These are phyloP conservation scores for Metschnikowia dekortorum DNA, from an alignment of 805 yeast genomes.

Conservation along the genomic window DNA sequence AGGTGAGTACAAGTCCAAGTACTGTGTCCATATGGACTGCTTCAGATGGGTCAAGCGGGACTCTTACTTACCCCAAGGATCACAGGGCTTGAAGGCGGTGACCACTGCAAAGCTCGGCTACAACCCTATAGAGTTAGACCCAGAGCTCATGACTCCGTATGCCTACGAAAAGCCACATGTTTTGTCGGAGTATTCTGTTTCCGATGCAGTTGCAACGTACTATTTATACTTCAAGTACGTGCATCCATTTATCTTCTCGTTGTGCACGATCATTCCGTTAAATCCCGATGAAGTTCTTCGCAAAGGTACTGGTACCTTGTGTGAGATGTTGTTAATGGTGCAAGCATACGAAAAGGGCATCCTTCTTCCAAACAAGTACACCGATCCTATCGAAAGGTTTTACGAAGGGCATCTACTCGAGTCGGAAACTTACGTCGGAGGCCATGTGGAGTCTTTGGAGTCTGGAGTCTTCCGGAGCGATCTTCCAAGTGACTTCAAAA, in stretches of 20 bases:
- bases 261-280: conserved; percentile 91
- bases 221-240: conserved; percentile 94
- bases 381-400: conserved; percentile 90
- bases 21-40: conserved; percentile 97
- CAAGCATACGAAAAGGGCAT: conserved; percentile 82
- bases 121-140: conserved; percentile 94
- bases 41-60: conserved; percentile 98
- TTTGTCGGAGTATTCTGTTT: conserved; percentile 93
- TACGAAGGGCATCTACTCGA: conserved; percentile 92
- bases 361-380: conserved; percentile 86
- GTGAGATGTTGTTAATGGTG: conserved; percentile 96
- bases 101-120: conserved; percentile 94
- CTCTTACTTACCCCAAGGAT: conserved; percentile 95
- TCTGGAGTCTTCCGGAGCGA: conserved; percentile 98
- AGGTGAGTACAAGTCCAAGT: conserved; percentile 87
- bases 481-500: conserved; percentile 63
- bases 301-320: conserved; percentile 97
- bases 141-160: conserved; percentile 97
- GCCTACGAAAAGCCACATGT: conserved; percentile 92
- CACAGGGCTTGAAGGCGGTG: conserved; percentile 97
- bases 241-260: conserved; percentile 93
- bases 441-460: conserved; percentile 95
- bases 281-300: conserved; percentile 95
- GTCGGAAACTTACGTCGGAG: conserved; percentile 97
- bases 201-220: conserved; percentile 98